Conservation (phyloP, 2,329 filamentous ascomycete genomes). For the Talaromyces islandicus region DNA sequence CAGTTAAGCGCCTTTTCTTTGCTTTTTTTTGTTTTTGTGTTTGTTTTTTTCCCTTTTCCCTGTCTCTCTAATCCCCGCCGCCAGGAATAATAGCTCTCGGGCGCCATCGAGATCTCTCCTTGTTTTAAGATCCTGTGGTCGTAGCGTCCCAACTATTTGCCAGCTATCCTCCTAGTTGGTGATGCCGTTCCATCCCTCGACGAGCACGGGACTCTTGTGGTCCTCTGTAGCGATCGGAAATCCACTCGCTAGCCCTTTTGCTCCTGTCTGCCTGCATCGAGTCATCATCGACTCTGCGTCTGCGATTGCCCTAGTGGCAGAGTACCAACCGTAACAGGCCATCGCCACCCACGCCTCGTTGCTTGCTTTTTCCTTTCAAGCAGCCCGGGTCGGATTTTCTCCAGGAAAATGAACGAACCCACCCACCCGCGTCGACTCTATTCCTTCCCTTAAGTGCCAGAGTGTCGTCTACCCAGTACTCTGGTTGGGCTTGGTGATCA, state of each 20-base stretch:
- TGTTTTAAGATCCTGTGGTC: not conserved
- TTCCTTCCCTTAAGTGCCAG: not conserved
- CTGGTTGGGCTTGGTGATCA: conserved; percentile 9
- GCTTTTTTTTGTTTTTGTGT: too few relatives aligned
- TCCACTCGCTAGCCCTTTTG: not conserved
- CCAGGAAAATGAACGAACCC: not conserved
- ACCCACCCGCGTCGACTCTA: not conserved
- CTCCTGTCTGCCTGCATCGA: not conserved
- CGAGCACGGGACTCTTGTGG: not conserved
- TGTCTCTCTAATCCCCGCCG: not conserved
- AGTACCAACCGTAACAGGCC: conserved; percentile 7
- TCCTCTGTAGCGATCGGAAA: not conserved
- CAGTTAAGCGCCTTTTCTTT: not conserved
- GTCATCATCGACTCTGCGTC: not conserved
- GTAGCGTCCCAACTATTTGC: not conserved
- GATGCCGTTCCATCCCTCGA: not conserved
- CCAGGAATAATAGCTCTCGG: not conserved
- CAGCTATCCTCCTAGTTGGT: not conserved
- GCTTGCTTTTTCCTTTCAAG: not conserved
- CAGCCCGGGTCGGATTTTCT: not conserved
- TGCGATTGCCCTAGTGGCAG: not conserved
- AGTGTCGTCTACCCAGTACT: not conserved
- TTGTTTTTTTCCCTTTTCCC: too few relatives aligned
- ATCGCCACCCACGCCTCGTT: not conserved
- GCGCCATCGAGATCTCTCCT: not conserved